Conservation (phyloP, 495 filamentous ascomycete genomes). For the Penicillium ucsense region DNA sequence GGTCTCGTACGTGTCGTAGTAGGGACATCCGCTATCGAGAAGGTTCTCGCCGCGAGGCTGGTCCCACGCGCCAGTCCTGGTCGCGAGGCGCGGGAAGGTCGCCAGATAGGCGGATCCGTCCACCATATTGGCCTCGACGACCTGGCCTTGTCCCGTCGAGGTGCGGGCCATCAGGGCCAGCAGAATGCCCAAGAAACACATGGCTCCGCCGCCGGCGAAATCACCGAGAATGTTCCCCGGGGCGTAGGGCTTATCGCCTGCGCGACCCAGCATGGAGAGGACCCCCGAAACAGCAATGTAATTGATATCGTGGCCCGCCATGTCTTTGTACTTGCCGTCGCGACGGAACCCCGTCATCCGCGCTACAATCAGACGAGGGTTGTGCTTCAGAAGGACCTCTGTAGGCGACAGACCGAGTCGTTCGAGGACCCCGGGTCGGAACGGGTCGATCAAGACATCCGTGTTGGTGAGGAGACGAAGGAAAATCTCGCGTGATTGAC, state of each 20-base stretch:
- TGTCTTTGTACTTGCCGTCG: constrained; percentile 70
- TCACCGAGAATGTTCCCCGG: constrained; percentile 81
- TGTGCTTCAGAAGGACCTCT: constrained; percentile 49
- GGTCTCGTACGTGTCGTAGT: constrained; percentile 81
- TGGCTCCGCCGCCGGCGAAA: constrained; percentile 84
- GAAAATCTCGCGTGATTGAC: constrained; percentile 51
- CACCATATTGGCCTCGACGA: constrained; percentile 95
- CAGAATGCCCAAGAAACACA: constrained; percentile 52
- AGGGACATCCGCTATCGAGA: constrained; percentile 78
- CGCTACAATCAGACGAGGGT: constrained; percentile 71
- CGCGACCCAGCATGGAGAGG: constrained; percentile 62
- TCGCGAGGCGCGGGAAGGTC: constrained; percentile 58
- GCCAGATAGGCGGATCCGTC: constrained; percentile 75
- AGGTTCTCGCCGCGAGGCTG: constrained; percentile 61
- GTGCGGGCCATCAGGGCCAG: constrained; percentile 33
- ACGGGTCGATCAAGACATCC: constrained; percentile 87
- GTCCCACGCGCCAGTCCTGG: constrained; percentile 49
- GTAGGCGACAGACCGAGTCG: constrained; percentile 63
- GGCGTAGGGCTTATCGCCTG: constrained; percentile 58
- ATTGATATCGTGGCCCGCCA: constrained; percentile 98
- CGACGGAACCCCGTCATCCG: constrained; percentile 84
- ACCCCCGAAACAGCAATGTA: constrained; percentile 85
- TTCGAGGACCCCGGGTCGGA: constrained; percentile 82
- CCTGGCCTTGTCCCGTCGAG: constrained; percentile 60
- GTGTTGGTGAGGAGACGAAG: constrained; percentile 50